Evolutionary conservation across 129 eudicot genomes (phyloP), one percentile per base, ranked within the genome.

Genomic region (Kitagawia praeruptora): DNA sequence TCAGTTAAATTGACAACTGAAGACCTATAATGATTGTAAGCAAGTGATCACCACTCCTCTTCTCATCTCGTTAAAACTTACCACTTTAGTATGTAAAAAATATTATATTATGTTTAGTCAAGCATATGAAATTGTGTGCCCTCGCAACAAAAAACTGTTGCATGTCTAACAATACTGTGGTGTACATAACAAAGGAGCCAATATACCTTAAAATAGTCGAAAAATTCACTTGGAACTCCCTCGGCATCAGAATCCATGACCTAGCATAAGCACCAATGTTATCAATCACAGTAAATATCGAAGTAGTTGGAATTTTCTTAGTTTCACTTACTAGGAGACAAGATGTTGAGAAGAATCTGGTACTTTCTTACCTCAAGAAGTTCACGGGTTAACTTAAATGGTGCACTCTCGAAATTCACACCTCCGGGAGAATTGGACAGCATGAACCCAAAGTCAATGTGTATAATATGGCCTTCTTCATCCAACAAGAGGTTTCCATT

Each of bases 181-280:
- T 66, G 14, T 63, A 63, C 70, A 66, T 19, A 11, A 28, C 21
- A 5, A 66, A 66, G 38, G 71, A 66, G 21, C 31, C 41, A 67
- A 28, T 34, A 31, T 31, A 67, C 19, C 83, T 96, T 96, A 77
- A 92, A 96, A 86, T 96, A 96, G 81, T 96, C 99, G 73, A 96
- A 96, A 84, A 96, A 96, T 87, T 96, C 99, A 83, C 99, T 96
- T 49, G 99, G 99, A 85, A 96, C 91, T 76, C 99, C 99, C 85
- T 96, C 99, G 3, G 99, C 98, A 83, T 96, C 99, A 85, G 99
- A 96, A 85, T 96, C 99, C 99, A 96, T 96, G 61, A 96, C 98
- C 99, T 96, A 80, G 54, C 77, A 85, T 77, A 82, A 83, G 69
- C 58, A 18, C 74, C 64, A 54, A 67, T 25, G 46, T 56, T 69